Evolutionary conservation across 148 eudicot genomes (phyloP), one percentile per base, ranked within the genome.

Genomic region (Fagopyrum esculentum): DNA sequence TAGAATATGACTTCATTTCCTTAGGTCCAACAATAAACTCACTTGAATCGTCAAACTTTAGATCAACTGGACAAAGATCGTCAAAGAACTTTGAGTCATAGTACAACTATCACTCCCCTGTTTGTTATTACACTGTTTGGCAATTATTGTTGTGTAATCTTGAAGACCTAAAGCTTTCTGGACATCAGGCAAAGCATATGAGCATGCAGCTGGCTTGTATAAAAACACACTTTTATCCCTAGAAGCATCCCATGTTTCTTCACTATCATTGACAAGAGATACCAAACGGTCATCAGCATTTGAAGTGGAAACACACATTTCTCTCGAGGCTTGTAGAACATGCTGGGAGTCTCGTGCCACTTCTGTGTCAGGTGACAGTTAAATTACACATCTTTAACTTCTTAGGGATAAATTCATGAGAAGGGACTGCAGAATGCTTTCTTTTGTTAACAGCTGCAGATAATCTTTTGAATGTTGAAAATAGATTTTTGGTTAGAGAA

Each of bases 231-330:
- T 75, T 60, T 52, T 30, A 30, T 81, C 80, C 44, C 76, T 73
- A 30, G 81, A 63, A 47, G 6, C 51, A 52, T 43, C 63, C 82
- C 78, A 78, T 12, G 71, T 70, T 54, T 86, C 82, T 49, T 88
- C 93, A 26, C 54, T 82, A 72, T 88, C 90, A 26, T 88, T 86
- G 43, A 75, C 84, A 66, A 93, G 91, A 52, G 90, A 86, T 78
- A 88, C 88, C 47, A 75, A 82, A 81, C 74, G 35, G 26, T 82
- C 86, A 51, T 81, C 80, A 59, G 54, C 8, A 54, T 72, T 73
- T 49, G 81, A 69, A 75, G 51, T 74, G 12, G 75, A n/a, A 4
- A 22, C 9, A 74, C 77, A 70, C 43, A 87, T 69, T 77, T 82
- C 84, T 70, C 80, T 73, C 47, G 84, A 88, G 47, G 71, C 78